Percentiles rank a stretch among this genome's conserved stretches.
These are phyloP conservation scores for Rhynchospora tenuis DNA, from an alignment of 176 grass and related monocot genomes.

Conservation along the genomic window DNA sequence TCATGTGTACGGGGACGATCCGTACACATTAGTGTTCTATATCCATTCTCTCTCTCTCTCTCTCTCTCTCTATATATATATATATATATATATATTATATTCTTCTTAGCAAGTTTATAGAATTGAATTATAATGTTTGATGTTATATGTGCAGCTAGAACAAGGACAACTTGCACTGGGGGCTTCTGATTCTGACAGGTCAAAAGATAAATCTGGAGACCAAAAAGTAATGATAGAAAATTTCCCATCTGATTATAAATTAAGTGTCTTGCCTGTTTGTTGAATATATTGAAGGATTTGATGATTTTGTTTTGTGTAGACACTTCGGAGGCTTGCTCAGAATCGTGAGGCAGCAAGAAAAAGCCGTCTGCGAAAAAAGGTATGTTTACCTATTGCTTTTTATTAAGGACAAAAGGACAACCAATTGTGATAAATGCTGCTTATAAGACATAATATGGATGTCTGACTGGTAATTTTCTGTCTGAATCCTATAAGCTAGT, in stretches of 20 bases:
- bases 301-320: constrained; percentile 29
- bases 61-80: too few species aligned
- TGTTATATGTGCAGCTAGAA: constrained; percentile 36
- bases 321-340: constrained; percentile 77
- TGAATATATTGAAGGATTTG: neutral
- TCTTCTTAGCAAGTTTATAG: neutral
- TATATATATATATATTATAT: too few species aligned
- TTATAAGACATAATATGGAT: neutral
- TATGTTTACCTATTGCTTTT: constrained; percentile 6
- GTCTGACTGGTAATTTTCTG: neutral
- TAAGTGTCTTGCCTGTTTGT: neutral
- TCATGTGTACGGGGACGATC: too few species aligned
- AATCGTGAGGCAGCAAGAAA: constrained; percentile 97
- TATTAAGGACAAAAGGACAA: neutral
- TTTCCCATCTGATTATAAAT: neutral
- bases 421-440: neutral
- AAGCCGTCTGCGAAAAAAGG: constrained; percentile 89
- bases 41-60: too few species aligned
- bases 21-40: too few species aligned
- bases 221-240: constrained; percentile 37
- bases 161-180: constrained; percentile 26
- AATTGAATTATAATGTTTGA: constrained; percentile 16
- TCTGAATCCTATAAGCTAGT: neutral
- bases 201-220: constrained; percentile 47
- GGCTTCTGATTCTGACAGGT: constrained; percentile 38